phyloP scores from a whole-genome alignment of 352 stramenopile species.

The Elongisporangium prolatum region DNA sequence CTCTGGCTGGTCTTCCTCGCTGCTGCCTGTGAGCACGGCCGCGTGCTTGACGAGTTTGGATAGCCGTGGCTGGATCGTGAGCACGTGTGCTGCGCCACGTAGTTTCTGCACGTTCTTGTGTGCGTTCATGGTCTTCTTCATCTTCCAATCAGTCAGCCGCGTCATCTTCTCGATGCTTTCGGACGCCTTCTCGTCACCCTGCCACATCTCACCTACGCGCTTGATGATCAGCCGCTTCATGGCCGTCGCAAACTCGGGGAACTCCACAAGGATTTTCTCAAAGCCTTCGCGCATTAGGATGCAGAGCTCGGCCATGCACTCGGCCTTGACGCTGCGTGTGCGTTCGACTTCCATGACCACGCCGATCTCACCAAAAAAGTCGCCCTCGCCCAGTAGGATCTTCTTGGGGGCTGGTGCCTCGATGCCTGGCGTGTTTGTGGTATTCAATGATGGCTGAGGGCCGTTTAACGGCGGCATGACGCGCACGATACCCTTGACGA shows the following conservation, averaged over 20 bases:
- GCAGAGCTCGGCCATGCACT: constrained; percentile 63
- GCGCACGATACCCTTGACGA: constrained; percentile 62
- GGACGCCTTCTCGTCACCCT: constrained; percentile 16
- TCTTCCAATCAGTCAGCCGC: constrained; percentile 47
- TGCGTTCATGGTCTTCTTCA: constrained; percentile 52
- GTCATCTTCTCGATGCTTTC: constrained; percentile 69
- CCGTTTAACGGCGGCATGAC: constrained; percentile 39
- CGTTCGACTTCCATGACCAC: constrained; percentile 67
- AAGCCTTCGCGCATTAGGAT: constrained; percentile 56
- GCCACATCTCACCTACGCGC: constrained; percentile 60
- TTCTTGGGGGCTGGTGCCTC: constrained; percentile 10
- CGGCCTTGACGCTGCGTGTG: constrained; percentile 54
- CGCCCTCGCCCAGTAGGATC: constrained; percentile 52
- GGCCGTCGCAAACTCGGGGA: constrained; percentile 58
- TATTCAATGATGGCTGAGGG: constrained; percentile 3
- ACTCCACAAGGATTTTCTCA: constrained; percentile 66
- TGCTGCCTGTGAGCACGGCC: not conserved
- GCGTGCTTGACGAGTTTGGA: constrained; percentile 20
- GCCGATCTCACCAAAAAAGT: constrained; percentile 66
- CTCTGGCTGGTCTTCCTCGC: not conserved
- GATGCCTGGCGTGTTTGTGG: not conserved
- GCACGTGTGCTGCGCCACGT: constrained; percentile 24
- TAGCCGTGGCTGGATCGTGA: constrained; percentile 20
- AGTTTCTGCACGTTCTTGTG: constrained; percentile 44
- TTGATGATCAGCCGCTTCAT: constrained; percentile 76